Conservation (phyloP, 768 basidiomycete species). For the Myochromella boudieri region DNA sequence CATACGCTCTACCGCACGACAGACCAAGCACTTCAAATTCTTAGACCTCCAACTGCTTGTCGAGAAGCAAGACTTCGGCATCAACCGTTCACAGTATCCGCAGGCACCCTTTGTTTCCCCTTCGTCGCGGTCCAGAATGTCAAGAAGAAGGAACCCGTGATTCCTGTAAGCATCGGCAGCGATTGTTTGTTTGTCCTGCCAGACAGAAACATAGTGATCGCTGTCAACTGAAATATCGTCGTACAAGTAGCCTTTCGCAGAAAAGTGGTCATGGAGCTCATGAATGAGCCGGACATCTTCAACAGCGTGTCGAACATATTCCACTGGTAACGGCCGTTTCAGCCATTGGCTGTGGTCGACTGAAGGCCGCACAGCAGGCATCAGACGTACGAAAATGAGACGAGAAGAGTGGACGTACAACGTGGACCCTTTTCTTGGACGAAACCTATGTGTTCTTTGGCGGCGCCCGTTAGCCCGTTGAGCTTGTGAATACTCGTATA, state of each 20-base stretch:
- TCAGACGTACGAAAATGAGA: background rate
- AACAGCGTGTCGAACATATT: slow-evolving; percentile 3
- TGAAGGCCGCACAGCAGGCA: background rate
- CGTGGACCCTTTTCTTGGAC: background rate
- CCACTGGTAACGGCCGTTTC: background rate
- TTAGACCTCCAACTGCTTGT: background rate
- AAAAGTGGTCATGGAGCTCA: slow-evolving; percentile 2
- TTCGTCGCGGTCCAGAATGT: slow-evolving; percentile 1
- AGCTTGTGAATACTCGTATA: slow-evolving; percentile 8
- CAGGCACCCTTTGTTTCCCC: background rate
- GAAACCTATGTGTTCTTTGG: background rate
- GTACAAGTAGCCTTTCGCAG: background rate
- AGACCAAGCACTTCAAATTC: background rate
- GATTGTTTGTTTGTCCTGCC: slow-evolving; percentile 1
- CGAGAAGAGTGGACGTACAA: background rate
- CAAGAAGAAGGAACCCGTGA: slow-evolving; percentile 2
- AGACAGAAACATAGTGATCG: slow-evolving; percentile 8
- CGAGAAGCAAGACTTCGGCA: background rate
- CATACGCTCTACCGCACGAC: background rate
- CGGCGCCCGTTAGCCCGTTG: background rate
- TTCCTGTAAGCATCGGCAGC: background rate
- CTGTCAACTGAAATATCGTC: background rate
- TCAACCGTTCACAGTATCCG: background rate
- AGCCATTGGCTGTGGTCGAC: slow-evolving; percentile 9
- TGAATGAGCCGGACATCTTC: slow-evolving; percentile 7